Evolutionary conservation across 1,139 yeast species (phyloP), one percentile per base, ranked within the genome.

Genomic region (Lodderomyces parapsilosis): DNA sequence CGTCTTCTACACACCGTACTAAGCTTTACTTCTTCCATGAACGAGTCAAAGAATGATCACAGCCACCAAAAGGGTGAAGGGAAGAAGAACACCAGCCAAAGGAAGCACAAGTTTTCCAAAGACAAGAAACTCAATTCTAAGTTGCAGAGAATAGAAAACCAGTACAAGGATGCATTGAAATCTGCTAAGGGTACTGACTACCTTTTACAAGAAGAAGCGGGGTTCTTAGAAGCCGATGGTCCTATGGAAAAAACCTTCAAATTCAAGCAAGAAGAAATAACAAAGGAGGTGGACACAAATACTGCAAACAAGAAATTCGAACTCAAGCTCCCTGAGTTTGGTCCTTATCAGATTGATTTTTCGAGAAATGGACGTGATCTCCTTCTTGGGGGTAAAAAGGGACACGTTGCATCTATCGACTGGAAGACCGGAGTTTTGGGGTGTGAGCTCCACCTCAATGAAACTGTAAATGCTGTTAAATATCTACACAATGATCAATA

Each of bases 361-460:
- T 78, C 93, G 3, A 74, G 94, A 60, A 89, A 89, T 54, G 99
- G 99, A 43, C 81, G 96, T 50, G 85, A 84, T 51, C 64, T 94
- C 43, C 73, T 94, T 40, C 69, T 94, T 27, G 95, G 93, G 10
- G 99, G 99, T 14, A 71, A 74, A 39, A 90, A 89, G 59, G 99
- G 99, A 2, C 99, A 94, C 69, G 82, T 94, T 43, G 98, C 99
- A 0, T 80, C 95, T 4, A 84, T 94, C 71, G 97, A 94, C 65
- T 94, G 99, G 98, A 81, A 95, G 60, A 81, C 83, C 38, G 98
- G 99, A 10, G 72, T 70, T 37, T 67, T 93, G 38, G 84, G 81
- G 46, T 82, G 95, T 42, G 99, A 94, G 62, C 64, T 94, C 43
- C 81, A 88, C 58, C 71, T 94, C 22, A 84, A 86, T 54, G 99